Evolutionary conservation across 176 grass and related monocot species (phyloP), one percentile per base, ranked within the genome.

Genomic region (Oropetium thomaeum): DNA sequence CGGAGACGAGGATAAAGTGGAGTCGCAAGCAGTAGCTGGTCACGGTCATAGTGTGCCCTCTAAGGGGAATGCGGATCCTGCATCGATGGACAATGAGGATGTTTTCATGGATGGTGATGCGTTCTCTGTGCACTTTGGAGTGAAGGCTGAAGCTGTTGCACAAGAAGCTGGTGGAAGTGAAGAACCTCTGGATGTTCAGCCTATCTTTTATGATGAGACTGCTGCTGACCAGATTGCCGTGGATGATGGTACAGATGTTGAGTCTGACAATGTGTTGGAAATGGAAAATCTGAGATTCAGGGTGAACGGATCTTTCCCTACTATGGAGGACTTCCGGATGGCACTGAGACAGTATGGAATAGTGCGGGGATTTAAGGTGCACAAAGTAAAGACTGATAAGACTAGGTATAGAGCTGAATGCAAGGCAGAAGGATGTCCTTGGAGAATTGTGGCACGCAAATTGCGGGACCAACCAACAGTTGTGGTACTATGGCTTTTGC

Each of bases 331-430:
- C 17, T 75, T 75, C 39, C 62, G 73, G 40, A 32, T 75, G 57
- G 73, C 73, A 33, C 10, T 75, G 57, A 75, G 73, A 61, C 73
- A 75, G 13, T 17, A 75, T 47, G 57, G 39, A 44, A 16, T 75
- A 61, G 16, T 45, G 10, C 43, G 44, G 27, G 57, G 40, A 19
- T 62, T 62, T 62, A 34, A 45, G 57, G 73, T 75, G 73, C 73
- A 75, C 57, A 75, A 62, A 61, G 29, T 62, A 3, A 62, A 23
- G 39, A 62, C 58, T 25, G 73, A 75, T 75, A 75, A 62, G 73
- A 62, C 27, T 45, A 75, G 73, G 73, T 75, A 75, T 75, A 75
- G 73, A 61, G 73, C 73, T 45, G 19, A 75, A 13, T 75, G 73
- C 28, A 75, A 47, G 28, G 73, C 40, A 45, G 15, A 30, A 33